Base-by-base conservation (phyloP, 257 asterid genomes). In the Phtheirospermum japonicum region DNA sequence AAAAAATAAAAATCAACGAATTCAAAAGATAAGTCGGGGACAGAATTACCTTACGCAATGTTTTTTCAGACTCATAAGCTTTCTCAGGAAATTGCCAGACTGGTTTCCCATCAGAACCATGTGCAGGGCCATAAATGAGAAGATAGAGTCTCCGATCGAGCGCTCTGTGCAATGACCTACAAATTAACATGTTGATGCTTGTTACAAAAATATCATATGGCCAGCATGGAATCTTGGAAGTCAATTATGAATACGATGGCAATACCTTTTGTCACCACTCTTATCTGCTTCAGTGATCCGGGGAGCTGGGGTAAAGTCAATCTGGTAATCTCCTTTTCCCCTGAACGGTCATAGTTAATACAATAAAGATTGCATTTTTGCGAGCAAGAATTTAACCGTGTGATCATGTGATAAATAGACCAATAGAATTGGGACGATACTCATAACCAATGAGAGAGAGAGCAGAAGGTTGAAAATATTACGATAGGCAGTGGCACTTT, bases 1-100 rank as follows among this genome's bases (percentile, higher is more conserved):
- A n/a, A n/a, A n/a, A n/a, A n/a, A n/a, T 18, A 63, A 55, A 9
- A 23, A 12, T 52, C n/a, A 10, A 10, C 45, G 13, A 0, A 37
- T n/a, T 37, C 2, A 37, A n/a, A 12, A 40, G 70, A 49, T 0
- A 43, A 16, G 68, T 17, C 13, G 59, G 16, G 43, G 43, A 72
- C 20, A 28, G 20, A 67, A 57, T 73, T 75, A 89, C 99, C 93
- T 73, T 77, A 50, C 97, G 96, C 64, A 92, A 61, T 53, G 86
- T 86, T 69, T 68, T 82, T 68, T 92, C 97, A 34, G 94, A 79
- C 68, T 79, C 91, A 4, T 83, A 85, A 61, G 80, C 76, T 71
- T 92, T 89, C 79, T 89, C 97, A 0, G 99, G 97, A 14, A 92
- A 85, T 78, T 92, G 99, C 99, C 97, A 92, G 30, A 66, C 83